phyloP scores from a whole-genome alignment of 192 early-diverging fungal species.

The Backusella macrospora region DNA sequence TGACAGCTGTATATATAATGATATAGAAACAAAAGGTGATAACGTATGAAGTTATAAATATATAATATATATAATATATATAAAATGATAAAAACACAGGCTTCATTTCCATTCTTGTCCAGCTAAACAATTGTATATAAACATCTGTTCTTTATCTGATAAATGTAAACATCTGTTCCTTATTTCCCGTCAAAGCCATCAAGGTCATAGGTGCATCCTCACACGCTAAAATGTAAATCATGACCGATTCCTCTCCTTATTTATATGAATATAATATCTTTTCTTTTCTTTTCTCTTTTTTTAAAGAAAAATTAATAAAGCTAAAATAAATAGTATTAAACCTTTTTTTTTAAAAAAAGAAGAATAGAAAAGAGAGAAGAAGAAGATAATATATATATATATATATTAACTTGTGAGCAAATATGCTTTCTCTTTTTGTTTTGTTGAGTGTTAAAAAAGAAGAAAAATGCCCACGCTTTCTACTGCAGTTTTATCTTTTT shows the following conservation, averaged over 20 bases:
- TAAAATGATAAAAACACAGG: neutral
- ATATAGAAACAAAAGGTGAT: neutral
- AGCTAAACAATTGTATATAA: neutral
- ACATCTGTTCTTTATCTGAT: too few species aligned
- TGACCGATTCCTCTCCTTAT: too few species aligned
- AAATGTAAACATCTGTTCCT: too few species aligned
- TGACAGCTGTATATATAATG: neutral
- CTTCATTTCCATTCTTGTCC: neutral
- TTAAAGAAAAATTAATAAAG: too few species aligned
- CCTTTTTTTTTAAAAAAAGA: neutral
- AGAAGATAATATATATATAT: neutral
- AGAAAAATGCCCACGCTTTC: neutral
- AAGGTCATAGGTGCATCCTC: too few species aligned
- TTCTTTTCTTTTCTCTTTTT: too few species aligned
- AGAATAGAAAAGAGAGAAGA: neutral
- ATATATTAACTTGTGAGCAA: neutral
- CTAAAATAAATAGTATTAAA: too few species aligned
- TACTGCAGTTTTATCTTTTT: constrained; percentile 4
- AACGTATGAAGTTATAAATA: too few species aligned
- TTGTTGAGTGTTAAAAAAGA: neutral
- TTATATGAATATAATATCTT: too few species aligned
- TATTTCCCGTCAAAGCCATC: too few species aligned
- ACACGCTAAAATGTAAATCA: too few species aligned
- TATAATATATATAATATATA: neutral
- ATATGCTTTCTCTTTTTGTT: neutral